Conservation (phyloP, 805 yeast species). For the Candida schatavii region DNA sequence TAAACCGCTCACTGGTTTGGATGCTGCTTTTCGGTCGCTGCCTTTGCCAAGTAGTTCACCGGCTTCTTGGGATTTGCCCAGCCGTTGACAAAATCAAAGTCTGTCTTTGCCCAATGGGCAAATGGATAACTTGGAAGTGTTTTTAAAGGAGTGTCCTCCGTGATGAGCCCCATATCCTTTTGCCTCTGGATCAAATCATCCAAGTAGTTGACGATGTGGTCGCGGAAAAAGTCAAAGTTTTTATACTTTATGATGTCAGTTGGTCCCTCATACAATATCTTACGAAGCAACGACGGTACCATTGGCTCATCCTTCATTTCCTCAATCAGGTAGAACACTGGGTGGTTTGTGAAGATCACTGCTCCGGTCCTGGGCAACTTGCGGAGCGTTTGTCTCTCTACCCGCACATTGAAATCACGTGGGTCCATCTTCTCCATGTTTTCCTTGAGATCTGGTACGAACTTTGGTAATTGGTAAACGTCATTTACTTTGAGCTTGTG, state of each 20-base stretch:
- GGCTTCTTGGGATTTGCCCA: constrained; percentile 34
- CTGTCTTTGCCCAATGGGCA: constrained; percentile 52
- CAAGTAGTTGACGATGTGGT: constrained; percentile 56
- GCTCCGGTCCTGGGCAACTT: constrained; percentile 64
- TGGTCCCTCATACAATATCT: constrained; percentile 65
- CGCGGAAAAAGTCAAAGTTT: constrained; percentile 55
- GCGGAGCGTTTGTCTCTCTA: constrained; percentile 70
- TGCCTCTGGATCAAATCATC: constrained; percentile 59
- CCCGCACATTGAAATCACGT: constrained; percentile 60
- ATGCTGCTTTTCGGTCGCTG: constrained; percentile 15
- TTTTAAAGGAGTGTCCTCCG: constrained; percentile 53
- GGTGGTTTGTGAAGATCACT: constrained; percentile 72
- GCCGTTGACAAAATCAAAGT: constrained; percentile 37
- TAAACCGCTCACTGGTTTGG: no score
- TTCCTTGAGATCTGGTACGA: constrained; percentile 29
- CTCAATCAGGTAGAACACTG: constrained; percentile 72
- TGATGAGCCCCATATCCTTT: constrained; percentile 51
- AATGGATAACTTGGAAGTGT: constrained; percentile 64
- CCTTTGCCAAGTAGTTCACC: constrained; percentile 21
- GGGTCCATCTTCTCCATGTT: constrained; percentile 39
- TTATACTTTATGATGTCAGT: constrained; percentile 64
- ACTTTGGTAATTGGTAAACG: constrained; percentile 53
- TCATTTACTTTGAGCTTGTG: constrained; percentile 55
- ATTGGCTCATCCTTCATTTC: constrained; percentile 78
- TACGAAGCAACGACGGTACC: constrained; percentile 70